Percentiles rank a stretch among this genome's conserved stretches.
These are phyloP conservation scores for Tetrahymena malaccensis DNA, from an alignment of 73 alveolate genomes.

Conservation along the genomic window DNA sequence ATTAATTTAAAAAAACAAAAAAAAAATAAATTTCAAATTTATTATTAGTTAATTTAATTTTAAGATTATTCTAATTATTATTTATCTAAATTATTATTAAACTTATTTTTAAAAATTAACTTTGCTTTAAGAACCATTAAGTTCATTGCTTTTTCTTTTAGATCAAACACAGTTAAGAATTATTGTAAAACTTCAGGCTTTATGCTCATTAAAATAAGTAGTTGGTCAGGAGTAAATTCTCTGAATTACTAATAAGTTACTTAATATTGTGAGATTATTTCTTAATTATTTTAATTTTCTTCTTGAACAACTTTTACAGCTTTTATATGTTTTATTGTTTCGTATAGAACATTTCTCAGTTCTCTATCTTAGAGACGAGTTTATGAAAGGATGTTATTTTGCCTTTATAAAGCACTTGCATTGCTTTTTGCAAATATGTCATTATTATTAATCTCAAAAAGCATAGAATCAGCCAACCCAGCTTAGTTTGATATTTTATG, in stretches of 20 bases:
- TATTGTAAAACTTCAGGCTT: background rate
- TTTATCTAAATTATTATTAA: background rate
- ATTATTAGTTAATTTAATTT: background rate
- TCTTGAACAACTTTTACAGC: background rate
- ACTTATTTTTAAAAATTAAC: background rate
- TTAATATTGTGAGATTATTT: background rate
- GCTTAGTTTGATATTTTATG: background rate
- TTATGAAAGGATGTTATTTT: background rate
- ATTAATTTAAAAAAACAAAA: no score
- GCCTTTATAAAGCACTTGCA: background rate
- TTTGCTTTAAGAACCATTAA: background rate
- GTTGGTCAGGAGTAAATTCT: background rate
- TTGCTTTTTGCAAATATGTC: background rate
- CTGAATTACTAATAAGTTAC: background rate
- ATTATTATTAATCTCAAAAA: background rate
- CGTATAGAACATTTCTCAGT: background rate
- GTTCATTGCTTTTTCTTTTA: background rate
- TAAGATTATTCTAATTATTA: background rate
- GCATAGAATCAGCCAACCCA: background rate
- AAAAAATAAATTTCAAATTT: background rate
- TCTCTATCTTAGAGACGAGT: background rate
- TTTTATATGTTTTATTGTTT: background rate
- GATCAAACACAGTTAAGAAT: background rate
- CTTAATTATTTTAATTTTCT: background rate
- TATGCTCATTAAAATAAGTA: background rate